Conservation (phyloP, 108 stramenopile genomes). For the Skeletonema tropicum region DNA sequence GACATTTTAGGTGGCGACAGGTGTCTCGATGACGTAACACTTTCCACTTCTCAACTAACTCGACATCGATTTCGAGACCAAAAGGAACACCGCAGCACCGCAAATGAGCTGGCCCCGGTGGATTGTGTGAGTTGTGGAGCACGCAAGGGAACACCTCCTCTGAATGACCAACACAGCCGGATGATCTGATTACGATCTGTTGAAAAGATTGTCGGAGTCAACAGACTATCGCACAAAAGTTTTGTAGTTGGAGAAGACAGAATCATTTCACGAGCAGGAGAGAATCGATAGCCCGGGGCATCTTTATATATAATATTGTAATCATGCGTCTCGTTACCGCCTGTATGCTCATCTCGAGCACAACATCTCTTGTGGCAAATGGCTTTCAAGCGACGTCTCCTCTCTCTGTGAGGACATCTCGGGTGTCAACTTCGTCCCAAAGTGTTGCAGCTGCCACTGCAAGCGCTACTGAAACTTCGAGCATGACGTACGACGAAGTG, state of each 20-base stretch:
- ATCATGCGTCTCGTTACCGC: constrained; percentile 6
- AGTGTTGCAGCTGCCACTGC: neutral
- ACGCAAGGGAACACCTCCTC: neutral
- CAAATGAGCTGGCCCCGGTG: neutral
- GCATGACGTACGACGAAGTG: constrained; percentile 34
- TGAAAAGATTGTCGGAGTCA: neutral
- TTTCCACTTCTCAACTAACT: neutral
- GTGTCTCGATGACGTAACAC: neutral
- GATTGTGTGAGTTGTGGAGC: neutral
- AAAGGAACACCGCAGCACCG: constrained; percentile 1
- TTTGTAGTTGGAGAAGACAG: neutral
- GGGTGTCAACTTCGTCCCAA: neutral
- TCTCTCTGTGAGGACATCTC: neutral
- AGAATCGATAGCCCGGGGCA: neutral
- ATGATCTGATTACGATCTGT: neutral
- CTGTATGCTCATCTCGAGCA: neutral
- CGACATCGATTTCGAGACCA: neutral
- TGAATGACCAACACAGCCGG: neutral
- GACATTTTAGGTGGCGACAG: neutral
- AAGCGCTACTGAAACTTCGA: neutral
- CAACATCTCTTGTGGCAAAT: constrained; percentile 5
- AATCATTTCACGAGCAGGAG: neutral
- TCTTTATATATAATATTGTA: neutral
- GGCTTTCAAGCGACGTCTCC: neutral
- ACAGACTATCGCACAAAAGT: neutral